Percentiles rank a stretch among this genome's conserved stretches.
These are phyloP conservation scores for Hypericum androsaemum DNA, from an alignment of 345 rosid genomes.

Conservation along the genomic window DNA sequence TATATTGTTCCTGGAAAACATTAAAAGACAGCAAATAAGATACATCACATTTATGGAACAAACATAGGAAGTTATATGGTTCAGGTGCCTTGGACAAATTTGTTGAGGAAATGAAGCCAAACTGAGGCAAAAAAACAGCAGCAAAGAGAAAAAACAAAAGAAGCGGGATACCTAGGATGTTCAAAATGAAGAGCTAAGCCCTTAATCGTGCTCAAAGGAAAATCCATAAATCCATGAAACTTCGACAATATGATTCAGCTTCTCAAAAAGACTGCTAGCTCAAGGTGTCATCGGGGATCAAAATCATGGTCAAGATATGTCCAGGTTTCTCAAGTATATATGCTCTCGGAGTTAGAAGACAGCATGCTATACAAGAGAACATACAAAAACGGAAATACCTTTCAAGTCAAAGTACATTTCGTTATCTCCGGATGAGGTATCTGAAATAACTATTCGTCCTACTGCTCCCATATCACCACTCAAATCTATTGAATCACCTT, in stretches of 20 bases:
- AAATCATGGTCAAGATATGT: too few relatives aligned
- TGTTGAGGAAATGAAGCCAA: constrained; percentile 3
- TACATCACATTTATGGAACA: constrained; percentile 1
- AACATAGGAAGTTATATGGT: background rate
- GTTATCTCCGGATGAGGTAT: constrained; percentile 35
- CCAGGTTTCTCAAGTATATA: too few relatives aligned
- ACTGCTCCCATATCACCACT: constrained; percentile 98
- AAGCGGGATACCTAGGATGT: background rate
- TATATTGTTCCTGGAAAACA: constrained; percentile 81
- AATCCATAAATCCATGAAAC: background rate
- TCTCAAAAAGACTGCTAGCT: too few relatives aligned
- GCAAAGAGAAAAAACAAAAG: background rate
- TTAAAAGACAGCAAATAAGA: constrained; percentile 15
- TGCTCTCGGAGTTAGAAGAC: background rate
- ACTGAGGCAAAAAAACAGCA: constrained; percentile 1
- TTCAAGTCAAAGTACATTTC: constrained; percentile 78
- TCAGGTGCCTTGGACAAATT: background rate
- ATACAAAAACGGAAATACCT: constrained; percentile 33
- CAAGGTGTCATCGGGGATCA: too few relatives aligned
- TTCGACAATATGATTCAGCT: too few relatives aligned
- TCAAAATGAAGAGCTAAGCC: background rate
- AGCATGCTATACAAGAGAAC: background rate
- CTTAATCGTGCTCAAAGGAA: background rate
- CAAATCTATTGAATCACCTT: constrained; percentile 88
- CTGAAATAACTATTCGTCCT: constrained; percentile 69